Evolutionary conservation across 108 stramenopile species (phyloP), one percentile per base, ranked within the genome.

Genomic region (Conticribra guillardii): DNA sequence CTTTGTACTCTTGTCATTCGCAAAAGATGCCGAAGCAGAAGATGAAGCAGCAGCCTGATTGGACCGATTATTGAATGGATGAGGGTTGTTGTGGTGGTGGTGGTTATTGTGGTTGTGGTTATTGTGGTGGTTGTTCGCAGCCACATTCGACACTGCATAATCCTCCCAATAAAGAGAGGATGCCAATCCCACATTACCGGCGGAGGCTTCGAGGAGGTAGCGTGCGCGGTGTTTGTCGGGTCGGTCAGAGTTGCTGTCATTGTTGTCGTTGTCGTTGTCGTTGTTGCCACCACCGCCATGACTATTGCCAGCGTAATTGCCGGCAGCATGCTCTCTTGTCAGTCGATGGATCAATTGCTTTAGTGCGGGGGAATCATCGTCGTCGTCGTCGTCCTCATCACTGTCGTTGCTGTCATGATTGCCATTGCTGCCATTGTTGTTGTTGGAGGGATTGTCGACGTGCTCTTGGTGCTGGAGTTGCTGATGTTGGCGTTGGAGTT

Each of bases 101-200:
- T n/a, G n/a, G n/a, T n/a, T n/a, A n/a, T n/a, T n/a, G 44, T 54
- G 21, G 45, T 55, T 28, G 31, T 32, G 18, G 55, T 15, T 32
- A 48, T 59, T 34, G n/a, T 41, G 22, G 1, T 45, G 56, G 29
- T 26, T 30, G 9, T 61, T 32, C 15, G 31, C 4, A 3, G 65
- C 55, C 14, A 53, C 60, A 19, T 46, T 49, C 54, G 73, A 18
- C 41, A 8, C 67, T 52, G 53, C 59, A 53, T 75, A 86, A 69
- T 94, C 84, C 57, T 94, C 93, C 88, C 88, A 91, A 65, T 87
- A 94, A 18, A 94, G 66, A 17, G 82, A 72, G 4, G 74, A 75
- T 21, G 93, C 93, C 82, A 91, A 49, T 2, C 74, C 68, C 28
- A 91, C 63, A 67, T 91, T 81, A 7, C 90, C 90, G 29, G 79